Evolutionary conservation across 495 filamentous ascomycete species (phyloP).

Genomic region (Hapsidospora chrysogenum): DNA sequence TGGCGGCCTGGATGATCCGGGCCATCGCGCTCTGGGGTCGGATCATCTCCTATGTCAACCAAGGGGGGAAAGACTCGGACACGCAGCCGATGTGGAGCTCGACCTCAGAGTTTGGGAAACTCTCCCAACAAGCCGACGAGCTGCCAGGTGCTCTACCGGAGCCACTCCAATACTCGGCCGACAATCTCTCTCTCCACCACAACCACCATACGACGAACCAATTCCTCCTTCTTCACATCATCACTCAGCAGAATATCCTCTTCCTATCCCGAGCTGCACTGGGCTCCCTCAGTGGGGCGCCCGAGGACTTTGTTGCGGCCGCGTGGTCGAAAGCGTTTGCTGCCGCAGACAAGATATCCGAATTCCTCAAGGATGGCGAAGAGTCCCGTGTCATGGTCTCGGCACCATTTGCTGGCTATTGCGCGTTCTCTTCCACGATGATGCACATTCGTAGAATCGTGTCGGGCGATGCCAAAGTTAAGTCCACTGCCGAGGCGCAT

Average conservation of each 20-base stretch:
- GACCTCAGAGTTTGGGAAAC: constrained; percentile 53
- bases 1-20: constrained; percentile 80
- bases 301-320: constrained; percentile 61
- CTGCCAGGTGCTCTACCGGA: constrained; percentile 56
- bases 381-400: constrained; percentile 49
- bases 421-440: constrained; percentile 79
- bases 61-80: constrained; percentile 76
- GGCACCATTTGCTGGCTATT: constrained; percentile 88
- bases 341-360: constrained; percentile 80
- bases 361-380: constrained; percentile 62
- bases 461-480: constrained; percentile 54
- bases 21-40: constrained; percentile 78
- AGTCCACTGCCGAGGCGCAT: constrained; percentile 66
- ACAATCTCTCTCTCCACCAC: constrained; percentile 75
- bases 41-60: constrained; percentile 77
- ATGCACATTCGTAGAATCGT: constrained; percentile 89
- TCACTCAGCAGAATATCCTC: constrained; percentile 72
- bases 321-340: constrained; percentile 62
- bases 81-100: constrained; percentile 63
- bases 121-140: constrained; percentile 54
- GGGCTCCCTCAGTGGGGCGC: constrained; percentile 60
- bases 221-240: constrained; percentile 87
- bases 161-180: constrained; percentile 50
- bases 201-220: constrained; percentile 77
- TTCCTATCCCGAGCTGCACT: constrained; percentile 84